Base-by-base conservation (phyloP, 306 rosid species). In the Vigna hirtella region DNA sequence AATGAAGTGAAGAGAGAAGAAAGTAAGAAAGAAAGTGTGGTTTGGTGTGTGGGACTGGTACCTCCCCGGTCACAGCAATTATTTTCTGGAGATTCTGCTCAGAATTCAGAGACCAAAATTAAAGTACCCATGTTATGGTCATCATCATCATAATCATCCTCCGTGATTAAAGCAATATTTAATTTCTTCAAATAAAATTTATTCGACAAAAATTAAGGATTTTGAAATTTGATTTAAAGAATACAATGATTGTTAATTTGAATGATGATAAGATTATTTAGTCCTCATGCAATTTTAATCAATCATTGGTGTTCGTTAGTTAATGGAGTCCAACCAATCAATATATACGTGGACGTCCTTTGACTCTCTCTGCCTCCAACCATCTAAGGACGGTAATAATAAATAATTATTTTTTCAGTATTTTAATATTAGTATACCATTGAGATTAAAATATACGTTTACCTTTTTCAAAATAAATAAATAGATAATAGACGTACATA, bases 121-220 rank as follows among this genome's bases (percentile, higher is more conserved):
- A 73, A 68, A 70, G 73, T 38, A 50, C 70, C 80, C 83, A 77
- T 18, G 77, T 81, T 78, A 67, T 40, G 64, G 64, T 70, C 66
- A 78, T 86, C 82, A 84, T 86, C 70, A 68, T 83, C 88, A 78
- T 36, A 77, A 80, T 82, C 83, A 79, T 77, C 77, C 56, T 68
- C 83, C 89, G 77, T 63, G 84, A 86, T 77, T 84, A 61, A 78
- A 85, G 85, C 88, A 30, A 53, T 68, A 76, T 68, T 24, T 26
- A 20, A 22, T 15, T 55, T 38, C 18, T 65, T 62, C 0, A n/a
- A 28, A 6, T 12, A 12, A 42, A 10, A 6, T 2, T 5, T 38
- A 34, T 55, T 18, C n/a, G 6, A 9, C 5, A 26, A 30, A 4
- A 28, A 26, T 49, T 16, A 52, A 55, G 40, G 26, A 14, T 22